Evolutionary conservation across 1,284 basidiomycete genomes (phyloP), one percentile per base, ranked within the genome.

Genomic region (Phenoliferia sp.): DNA sequence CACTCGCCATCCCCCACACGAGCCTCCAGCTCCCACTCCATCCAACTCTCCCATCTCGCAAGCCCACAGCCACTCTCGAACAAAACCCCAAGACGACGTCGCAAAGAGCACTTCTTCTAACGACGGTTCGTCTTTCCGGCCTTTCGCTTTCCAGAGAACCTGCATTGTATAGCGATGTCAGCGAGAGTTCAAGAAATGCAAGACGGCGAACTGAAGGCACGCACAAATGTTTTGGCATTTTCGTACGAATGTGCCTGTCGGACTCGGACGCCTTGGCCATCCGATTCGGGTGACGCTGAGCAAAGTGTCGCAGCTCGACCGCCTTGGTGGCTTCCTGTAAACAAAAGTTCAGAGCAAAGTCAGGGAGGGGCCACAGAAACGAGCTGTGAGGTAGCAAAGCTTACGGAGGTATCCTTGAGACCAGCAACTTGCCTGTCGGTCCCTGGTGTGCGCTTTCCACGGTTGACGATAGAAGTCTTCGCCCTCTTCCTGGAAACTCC

Each of bases 191-290:
- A 17, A 10, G 7, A 9, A 7, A 16, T 16, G 3, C 3, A 31
- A 7, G 19, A 29, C 12, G 28, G n/a, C 4, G 28, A 32, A 3
- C 19, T 52, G 9, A 52, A 44, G 22, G 52, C 19, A 56, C 54
- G n/a, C 54, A 67, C 16, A 71, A 39, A 33, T 64, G 61, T n/a
- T 80, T 80, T 33, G 81, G 81, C 69, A 79, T 78, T 29, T 80
- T 81, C 66, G 77, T 77, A 29, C 75, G 71, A 15, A 78, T 74
- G 71, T 78, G 79, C 63, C 65, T 57, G 82, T 97, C 94, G 65
- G 85, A 84, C 83, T 97, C 94, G 71, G 90, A 90, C 55, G 92
- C 93, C 78, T 89, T 91, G 32, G 92, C 94, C 55, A 88, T 83
- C 83, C 87, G 87, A 79, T 94, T 94, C 69, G 91, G 89, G 69